Base-by-base conservation (phyloP, 805 yeast genomes). In the Cephaloascus albidus region DNA sequence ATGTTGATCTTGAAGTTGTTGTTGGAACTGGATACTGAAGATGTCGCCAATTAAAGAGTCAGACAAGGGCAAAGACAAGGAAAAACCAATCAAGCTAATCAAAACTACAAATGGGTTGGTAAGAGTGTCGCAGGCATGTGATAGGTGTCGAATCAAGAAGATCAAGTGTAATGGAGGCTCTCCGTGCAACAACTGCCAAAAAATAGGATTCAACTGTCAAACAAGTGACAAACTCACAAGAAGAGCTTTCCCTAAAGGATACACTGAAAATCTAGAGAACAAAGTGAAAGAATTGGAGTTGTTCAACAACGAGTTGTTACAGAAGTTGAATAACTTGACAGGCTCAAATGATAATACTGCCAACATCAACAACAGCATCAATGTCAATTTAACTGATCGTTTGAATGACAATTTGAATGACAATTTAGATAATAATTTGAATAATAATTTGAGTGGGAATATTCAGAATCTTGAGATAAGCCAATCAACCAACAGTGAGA, bases 231-330 rank as follows among this genome's bases (percentile, higher is more conserved):
- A 80, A 52, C 58, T 84, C 20, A 77, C 88, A 0, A 67, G 94
- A 57, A 66, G 87, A 43, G 85, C 89, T 1, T 81, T 83, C 44
- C 90, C 93, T 3, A 79, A 80, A 49, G 90, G 93, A 0, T 84
- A 84, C 51, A 84, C 94, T 1, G 86, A 81, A 57, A 78, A 76
- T 48, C 59, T 84, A 46, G 94, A 84, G 50, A 68, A 67, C 40
- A 77, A 75, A 47, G 63, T 84, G 35, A 69, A 76, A 27, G 70
- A 70, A 27, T 60, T 83, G 40, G 88, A 83, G 52, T 72, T 74
- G 35, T 81, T 74, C 43, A 63, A 73, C 40, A 60, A 65, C 32
- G 53, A 54, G 38, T 52, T 74, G 34, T 53, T 62, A 36, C 42
- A 60, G 3, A 68, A 64, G 38, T 41, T 63, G 34, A 59, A 56